A percentile compares a stretch with the other conserved stretches of the same genome.
Evolutionary conservation across 495 filamentous ascomycete species (phyloP).

Genomic region (Viridothelium virens): DNA sequence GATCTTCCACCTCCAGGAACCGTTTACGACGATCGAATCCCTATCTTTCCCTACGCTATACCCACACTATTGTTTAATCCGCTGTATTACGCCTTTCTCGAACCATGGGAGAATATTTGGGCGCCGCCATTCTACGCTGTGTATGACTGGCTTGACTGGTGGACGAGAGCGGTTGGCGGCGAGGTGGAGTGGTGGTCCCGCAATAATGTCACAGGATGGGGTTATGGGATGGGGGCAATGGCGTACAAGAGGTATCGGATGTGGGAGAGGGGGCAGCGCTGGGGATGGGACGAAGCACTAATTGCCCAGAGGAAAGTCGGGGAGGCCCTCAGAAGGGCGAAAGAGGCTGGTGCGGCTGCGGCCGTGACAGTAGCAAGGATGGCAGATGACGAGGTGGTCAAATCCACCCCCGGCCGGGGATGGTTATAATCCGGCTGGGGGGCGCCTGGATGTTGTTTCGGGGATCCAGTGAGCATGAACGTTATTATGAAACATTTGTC

Average conservation of each 20-base stretch:
- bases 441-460: not conserved
- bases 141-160: not conserved
- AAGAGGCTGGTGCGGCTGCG: conserved; percentile 3
- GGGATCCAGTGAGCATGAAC: too few species aligned
- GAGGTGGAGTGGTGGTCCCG: not conserved
- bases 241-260: not conserved
- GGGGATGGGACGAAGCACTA: conserved; percentile 1
- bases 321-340: conserved; percentile 15
- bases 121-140: not conserved
- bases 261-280: not conserved
- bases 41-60: conserved; percentile 23
- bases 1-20: not conserved
- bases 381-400: conserved; percentile 22
- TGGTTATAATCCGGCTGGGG: not conserved
- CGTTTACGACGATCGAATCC: conserved; percentile 21
- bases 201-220: too few species aligned
- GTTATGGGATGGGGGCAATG: not conserved
- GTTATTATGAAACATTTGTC: too few species aligned
- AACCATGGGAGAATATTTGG: conserved; percentile 13
- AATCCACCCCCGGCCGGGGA: not conserved
- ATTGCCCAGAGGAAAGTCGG: conserved; percentile 7
- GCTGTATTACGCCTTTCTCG: conserved; percentile 14
- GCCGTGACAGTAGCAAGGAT: conserved; percentile 17
- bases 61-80: conserved; percentile 22
- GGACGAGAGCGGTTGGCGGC: not conserved